Evolutionary conservation across 2,329 filamentous ascomycete genomes (phyloP).

Genomic region (Claviceps quebecensis): DNA sequence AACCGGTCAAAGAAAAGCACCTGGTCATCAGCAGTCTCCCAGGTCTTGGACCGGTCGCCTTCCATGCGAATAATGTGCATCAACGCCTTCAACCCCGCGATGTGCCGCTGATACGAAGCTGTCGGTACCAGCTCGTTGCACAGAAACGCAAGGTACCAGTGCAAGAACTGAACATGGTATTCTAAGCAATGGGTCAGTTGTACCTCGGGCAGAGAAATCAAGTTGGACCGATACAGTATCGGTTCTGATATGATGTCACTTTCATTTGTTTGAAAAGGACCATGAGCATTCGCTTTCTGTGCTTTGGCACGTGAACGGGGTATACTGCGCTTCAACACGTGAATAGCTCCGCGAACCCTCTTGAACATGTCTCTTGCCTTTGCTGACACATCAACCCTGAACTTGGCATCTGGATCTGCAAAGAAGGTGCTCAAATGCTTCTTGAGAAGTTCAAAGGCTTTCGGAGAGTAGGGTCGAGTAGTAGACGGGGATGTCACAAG

Average conservation of each 20-base stretch:
- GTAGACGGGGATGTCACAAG: constrained; percentile 63
- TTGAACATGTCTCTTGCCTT: constrained; percentile 64
- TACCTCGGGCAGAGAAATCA: constrained; percentile 24
- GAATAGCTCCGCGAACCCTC: constrained; percentile 54
- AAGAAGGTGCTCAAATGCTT: constrained; percentile 58
- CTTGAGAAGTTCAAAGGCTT: constrained; percentile 47
- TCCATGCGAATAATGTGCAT: constrained; percentile 54
- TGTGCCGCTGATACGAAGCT: constrained; percentile 80
- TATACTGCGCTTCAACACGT: constrained; percentile 35
- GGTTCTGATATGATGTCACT: constrained; percentile 12
- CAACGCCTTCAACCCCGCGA: constrained; percentile 62
- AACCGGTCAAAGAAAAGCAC: constrained; percentile 26
- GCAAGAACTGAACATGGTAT: constrained; percentile 50
- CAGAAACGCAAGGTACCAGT: constrained; percentile 62
- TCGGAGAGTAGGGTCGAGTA: constrained; percentile 54
- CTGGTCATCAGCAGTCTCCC: constrained; percentile 26
- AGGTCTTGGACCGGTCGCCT: constrained; percentile 35
- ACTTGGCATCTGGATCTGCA: constrained; percentile 73
- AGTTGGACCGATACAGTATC: constrained; percentile 24
- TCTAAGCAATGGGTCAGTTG: constrained; percentile 26
- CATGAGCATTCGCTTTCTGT: constrained; percentile 17
- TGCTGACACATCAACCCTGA: constrained; percentile 66
- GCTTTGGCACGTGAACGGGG: constrained; percentile 20
- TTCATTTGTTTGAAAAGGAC: background rate
- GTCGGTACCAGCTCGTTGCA: constrained; percentile 62